phyloP scores from a whole-genome alignment of 345 rosid species.

The Populus deltoides region DNA sequence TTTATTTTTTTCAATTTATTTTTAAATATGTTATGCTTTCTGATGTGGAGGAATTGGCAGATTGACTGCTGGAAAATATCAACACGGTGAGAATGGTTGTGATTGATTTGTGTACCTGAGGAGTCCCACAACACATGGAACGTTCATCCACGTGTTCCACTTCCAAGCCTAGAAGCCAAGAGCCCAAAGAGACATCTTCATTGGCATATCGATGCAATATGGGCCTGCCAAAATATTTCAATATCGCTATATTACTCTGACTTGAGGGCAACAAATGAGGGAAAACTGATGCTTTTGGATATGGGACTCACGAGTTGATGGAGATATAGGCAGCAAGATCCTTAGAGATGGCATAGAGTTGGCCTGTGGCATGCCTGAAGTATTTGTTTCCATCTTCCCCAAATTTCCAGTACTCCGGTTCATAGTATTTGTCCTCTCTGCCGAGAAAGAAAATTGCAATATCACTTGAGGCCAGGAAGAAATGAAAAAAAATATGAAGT shows the following conservation, averaged over 20 bases:
- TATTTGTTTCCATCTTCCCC: conserved; percentile 92
- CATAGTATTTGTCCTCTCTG: conserved; percentile 78
- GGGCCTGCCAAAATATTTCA: conserved; percentile 35
- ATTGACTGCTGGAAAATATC: too few species aligned
- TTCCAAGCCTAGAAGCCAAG: conserved; percentile 82
- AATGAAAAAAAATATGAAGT: too few species aligned
- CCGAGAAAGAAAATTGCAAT: background rate
- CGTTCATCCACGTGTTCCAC: conserved; percentile 79
- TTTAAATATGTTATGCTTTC: too few species aligned
- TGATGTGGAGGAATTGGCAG: background rate
- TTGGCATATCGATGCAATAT: conserved; percentile 86
- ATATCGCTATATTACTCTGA: too few species aligned
- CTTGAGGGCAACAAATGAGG: too few species aligned
- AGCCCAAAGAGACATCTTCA: conserved; percentile 86
- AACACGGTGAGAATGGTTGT: too few species aligned
- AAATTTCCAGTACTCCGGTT: conserved; percentile 91
- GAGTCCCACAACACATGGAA: conserved; percentile 90
- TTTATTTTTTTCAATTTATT: too few species aligned
- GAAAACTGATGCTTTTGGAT: too few species aligned
- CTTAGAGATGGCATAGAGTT: conserved; percentile 80
- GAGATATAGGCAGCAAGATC: conserved; percentile 86
- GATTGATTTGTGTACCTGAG: conserved; percentile 37
- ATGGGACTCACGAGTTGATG: conserved; percentile 51
- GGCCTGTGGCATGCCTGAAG: conserved; percentile 91
- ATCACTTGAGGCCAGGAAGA: too few species aligned